Evolutionary conservation across 768 basidiomycete species (phyloP).

Genomic region (Termitomyces sp.): DNA sequence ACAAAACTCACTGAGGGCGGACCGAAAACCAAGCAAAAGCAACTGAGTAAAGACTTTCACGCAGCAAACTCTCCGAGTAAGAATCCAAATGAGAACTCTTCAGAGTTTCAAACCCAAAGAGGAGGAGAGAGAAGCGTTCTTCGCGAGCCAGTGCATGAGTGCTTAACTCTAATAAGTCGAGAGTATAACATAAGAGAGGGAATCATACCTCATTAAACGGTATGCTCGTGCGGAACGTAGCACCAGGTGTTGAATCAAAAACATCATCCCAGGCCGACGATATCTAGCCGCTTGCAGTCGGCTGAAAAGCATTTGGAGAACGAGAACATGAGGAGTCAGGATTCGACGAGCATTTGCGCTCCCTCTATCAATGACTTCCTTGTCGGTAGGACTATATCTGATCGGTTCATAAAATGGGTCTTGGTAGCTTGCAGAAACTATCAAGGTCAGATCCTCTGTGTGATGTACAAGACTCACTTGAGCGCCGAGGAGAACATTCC

Average conservation of each 20-base stretch:
- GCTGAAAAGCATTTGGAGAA: slow-evolving; percentile 86
- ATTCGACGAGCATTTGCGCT: slow-evolving; percentile 65
- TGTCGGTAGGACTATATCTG: slow-evolving; percentile 87
- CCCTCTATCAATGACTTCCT: slow-evolving; percentile 72
- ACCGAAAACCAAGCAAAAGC: slow-evolving; percentile 94
- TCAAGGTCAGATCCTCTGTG: background rate
- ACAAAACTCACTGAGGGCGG: slow-evolving; percentile 72
- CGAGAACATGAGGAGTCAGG: slow-evolving; percentile 76
- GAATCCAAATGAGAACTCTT: slow-evolving; percentile 85
- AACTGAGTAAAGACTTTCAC: slow-evolving; percentile 70
- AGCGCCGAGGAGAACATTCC: slow-evolving; percentile 81
- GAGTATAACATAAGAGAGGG: background rate
- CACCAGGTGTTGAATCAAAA: slow-evolving; percentile 80
- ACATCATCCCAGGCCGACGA: slow-evolving; percentile 77
- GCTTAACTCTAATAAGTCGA: slow-evolving; percentile 33
- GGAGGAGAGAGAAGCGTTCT: slow-evolving; percentile 81
- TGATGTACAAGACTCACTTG: slow-evolving; percentile 53
- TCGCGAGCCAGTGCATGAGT: slow-evolving; percentile 92
- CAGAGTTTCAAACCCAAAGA: slow-evolving; percentile 90
- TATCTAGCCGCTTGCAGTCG: slow-evolving; percentile 93
- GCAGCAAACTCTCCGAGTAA: slow-evolving; percentile 69
- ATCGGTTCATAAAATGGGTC: slow-evolving; percentile 88
- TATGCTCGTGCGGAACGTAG: slow-evolving; percentile 72
- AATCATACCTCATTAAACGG: slow-evolving; percentile 65
- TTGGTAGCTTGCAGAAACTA: slow-evolving; percentile 52